Conservation (phyloP, 805 yeast species). For the Schizosaccharomyces cryophilus region DNA sequence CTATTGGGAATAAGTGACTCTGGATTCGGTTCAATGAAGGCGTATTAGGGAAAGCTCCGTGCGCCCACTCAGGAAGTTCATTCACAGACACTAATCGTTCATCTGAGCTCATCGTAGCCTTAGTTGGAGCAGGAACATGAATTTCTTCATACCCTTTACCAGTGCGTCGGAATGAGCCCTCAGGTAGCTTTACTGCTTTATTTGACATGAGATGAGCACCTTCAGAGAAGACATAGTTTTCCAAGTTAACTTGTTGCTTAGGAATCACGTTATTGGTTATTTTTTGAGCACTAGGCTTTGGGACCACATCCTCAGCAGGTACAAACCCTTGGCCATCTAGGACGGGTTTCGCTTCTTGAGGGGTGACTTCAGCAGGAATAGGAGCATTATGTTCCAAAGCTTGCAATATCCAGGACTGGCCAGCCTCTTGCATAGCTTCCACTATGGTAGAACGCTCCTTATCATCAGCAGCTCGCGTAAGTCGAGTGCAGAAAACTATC, state of each 20-base stretch:
- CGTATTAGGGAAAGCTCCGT: conserved; percentile 39
- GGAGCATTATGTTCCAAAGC: conserved; percentile 18
- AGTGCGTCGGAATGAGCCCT: conserved; percentile 56
- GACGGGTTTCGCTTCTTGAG: conserved; percentile 7
- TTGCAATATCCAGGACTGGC: conserved; percentile 19
- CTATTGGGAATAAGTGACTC: conserved; percentile 56
- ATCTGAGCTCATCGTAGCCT: conserved; percentile 16
- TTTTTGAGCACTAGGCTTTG: not conserved
- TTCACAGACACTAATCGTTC: conserved; percentile 30
- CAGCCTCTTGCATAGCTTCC: conserved; percentile 22
- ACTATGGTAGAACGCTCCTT: conserved; percentile 18
- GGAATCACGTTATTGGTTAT: conserved; percentile 2
- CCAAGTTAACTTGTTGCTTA: conserved; percentile 31
- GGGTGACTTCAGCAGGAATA: not conserved
- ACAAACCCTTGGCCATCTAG: conserved; percentile 10
- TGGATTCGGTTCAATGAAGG: conserved; percentile 64
- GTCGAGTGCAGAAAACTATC: conserved; percentile 29
- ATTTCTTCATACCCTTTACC: conserved; percentile 65
- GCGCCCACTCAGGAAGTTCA: conserved; percentile 64
- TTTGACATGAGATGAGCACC: conserved; percentile 46
- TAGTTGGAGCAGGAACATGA: conserved; percentile 66
- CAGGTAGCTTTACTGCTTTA: conserved; percentile 48
- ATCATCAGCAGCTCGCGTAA: conserved; percentile 17
- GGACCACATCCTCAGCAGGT: not conserved
- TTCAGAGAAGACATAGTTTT: conserved; percentile 39